Evolutionary conservation across 2,329 filamentous ascomycete genomes (phyloP), one percentile per base, ranked within the genome.

Genomic region (Aspergillus pseudoviridinutans): DNA sequence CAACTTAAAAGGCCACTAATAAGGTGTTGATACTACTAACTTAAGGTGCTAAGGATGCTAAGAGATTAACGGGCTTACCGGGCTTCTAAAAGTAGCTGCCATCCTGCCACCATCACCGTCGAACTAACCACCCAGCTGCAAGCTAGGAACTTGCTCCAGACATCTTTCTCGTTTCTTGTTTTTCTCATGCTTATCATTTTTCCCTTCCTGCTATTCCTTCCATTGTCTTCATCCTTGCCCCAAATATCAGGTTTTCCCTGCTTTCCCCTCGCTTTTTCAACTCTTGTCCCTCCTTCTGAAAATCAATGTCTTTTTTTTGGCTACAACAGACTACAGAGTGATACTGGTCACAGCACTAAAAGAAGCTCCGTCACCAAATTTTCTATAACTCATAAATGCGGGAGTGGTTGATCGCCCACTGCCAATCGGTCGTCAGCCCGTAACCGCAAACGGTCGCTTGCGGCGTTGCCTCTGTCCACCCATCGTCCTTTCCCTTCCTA

Each of bases 361-460:
- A 38, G 32, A 38, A 38, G 32, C 32, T 38, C 32, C 32, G 7
- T 38, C 14, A 7, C 49, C 28, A 22, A 32, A 22, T 22, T 56
- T 6, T 28, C 24, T 44, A 54, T 44, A 61, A 50, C 27, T 56
- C 54, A 55, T 25, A 25, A 25, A 25, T 61, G 61, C 62, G 61
- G 62, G 59, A 29, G 65, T 59, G 56, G 28, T 49, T 54, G 49
- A 59, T 56, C 53, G 10, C 22, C 49, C 55, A 50, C 53, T 46
- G 27, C 38, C 58, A 58, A 53, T 63, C 46, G 47, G 60, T 68
- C 61, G 56, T 68, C 66, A 67, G 14, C 54, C 64, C 59, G 58
- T 56, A 60, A 60, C 70, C 67, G 71, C 70, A 72, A 72, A 69
- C 71, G 69, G 68, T 72, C 67, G 66, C 66, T 60, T 63, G 41